These are phyloP conservation scores for Eleusine coracana DNA, from an alignment of 176 grass and related monocot species.

Conservation along the genomic window DNA sequence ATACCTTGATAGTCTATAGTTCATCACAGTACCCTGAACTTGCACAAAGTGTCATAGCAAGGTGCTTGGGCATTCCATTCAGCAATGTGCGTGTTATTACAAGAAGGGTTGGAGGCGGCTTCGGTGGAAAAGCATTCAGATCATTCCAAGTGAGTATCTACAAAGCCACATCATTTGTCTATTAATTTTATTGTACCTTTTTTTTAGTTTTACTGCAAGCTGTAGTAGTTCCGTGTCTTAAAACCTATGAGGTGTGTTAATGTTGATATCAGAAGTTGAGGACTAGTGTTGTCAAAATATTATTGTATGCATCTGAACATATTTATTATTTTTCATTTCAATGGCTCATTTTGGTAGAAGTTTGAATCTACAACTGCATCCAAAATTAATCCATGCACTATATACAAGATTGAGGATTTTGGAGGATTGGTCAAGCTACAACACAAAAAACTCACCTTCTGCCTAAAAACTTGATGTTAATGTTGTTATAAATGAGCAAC, in stretches of 20 bases:
- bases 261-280: background rate
- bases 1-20: slow-evolving; percentile 67
- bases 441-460: too few relatives aligned
- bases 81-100: slow-evolving; percentile 77
- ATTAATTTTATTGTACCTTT: background rate
- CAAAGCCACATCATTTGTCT: background rate
- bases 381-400: too few relatives aligned
- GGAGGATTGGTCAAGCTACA: too few relatives aligned
- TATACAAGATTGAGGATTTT: too few relatives aligned
- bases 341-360: background rate
- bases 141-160: slow-evolving; percentile 43
- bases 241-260: slow-evolving; percentile 2
- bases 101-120: slow-evolving; percentile 84
- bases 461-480: too few relatives aligned
- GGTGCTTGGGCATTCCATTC: slow-evolving; percentile 67
- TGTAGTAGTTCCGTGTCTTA: background rate
- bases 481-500: too few relatives aligned
- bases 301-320: background rate
- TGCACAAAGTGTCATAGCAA: slow-evolving; percentile 57
- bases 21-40: slow-evolving; percentile 60
- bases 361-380: too few relatives aligned
- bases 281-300: background rate
- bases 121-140: slow-evolving; percentile 70
- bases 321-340: background rate
- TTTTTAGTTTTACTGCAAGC: background rate